Conservation (phyloP, 2,329 filamentous ascomycete genomes). For the Ceratocystis albifundus region DNA sequence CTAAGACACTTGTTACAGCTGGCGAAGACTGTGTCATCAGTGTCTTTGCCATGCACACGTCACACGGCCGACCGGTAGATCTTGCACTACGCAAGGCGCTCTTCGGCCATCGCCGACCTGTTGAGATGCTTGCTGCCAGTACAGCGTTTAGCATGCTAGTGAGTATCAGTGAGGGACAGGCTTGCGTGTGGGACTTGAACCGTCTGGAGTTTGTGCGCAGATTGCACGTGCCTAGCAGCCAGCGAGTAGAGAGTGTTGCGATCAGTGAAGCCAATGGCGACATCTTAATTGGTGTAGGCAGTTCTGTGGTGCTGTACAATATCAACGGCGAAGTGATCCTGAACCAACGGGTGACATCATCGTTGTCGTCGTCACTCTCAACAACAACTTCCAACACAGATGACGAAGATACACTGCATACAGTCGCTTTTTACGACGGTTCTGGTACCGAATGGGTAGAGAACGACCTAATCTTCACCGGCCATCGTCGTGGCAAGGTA, state of each 20-base stretch:
- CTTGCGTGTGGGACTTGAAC: constrained; percentile 91
- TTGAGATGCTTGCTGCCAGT: constrained; percentile 72
- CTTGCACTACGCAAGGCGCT: constrained; percentile 66
- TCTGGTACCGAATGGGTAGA: constrained; percentile 84
- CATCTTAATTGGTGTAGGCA: constrained; percentile 71
- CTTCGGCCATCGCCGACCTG: constrained; percentile 79
- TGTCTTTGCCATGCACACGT: constrained; percentile 60
- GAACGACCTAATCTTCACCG: constrained; percentile 75
- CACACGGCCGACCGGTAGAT: constrained; percentile 59
- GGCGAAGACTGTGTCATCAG: constrained; percentile 87
- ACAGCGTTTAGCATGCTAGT: constrained; percentile 81
- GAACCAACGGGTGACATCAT: constrained; percentile 63
- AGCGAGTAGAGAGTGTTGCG: constrained; percentile 57
- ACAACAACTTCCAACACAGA: constrained; percentile 31
- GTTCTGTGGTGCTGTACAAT: constrained; percentile 65
- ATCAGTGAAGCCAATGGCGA: constrained; percentile 90
- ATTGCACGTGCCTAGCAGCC: constrained; percentile 42
- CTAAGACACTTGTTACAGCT: constrained; percentile 79
- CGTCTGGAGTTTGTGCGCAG: constrained; percentile 73
- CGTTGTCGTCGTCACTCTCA: constrained; percentile 22
- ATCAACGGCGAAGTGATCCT: constrained; percentile 77
- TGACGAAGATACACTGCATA: constrained; percentile 61
- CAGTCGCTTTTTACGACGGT: constrained; percentile 88
- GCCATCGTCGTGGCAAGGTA: constrained; percentile 71
- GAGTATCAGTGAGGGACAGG: constrained; percentile 68